phyloP scores from a whole-genome alignment of 1,139 yeast genomes.

The Candida neerlandica region DNA sequence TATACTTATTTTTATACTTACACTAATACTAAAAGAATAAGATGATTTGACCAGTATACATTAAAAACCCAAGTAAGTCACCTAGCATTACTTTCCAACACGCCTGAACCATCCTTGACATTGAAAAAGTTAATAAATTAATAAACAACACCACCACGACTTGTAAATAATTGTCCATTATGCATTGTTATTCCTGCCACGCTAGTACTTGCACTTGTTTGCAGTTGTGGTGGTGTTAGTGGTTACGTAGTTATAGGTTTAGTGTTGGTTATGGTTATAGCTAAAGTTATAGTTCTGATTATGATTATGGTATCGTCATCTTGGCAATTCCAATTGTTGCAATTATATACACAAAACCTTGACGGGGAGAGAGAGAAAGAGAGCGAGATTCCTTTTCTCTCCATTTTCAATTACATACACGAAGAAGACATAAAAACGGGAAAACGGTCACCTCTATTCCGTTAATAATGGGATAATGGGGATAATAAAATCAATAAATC shows the following conservation, averaged over 20 bases:
- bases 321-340: neutral
- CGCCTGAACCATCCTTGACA: too few species aligned
- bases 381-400: neutral
- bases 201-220: neutral
- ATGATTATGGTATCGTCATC: neutral
- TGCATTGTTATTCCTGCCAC: neutral
- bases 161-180: neutral
- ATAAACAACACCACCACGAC: neutral
- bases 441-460: too few species aligned
- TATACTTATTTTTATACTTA: too few species aligned
- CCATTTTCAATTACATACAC: conserved; percentile 1
- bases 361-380: neutral
- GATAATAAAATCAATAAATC: too few species aligned
- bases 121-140: too few species aligned
- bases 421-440: neutral
- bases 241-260: too few species aligned
- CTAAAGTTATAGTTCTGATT: too few species aligned
- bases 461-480: too few species aligned
- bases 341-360: neutral
- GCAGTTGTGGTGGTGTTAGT: too few species aligned
- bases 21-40: too few species aligned
- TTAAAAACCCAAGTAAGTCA: too few species aligned
- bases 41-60: neutral
- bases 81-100: too few species aligned
- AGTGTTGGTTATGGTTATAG: neutral